Conservation (phyloP, 192 early-diverging fungal species). For the Podila epigama region DNA sequence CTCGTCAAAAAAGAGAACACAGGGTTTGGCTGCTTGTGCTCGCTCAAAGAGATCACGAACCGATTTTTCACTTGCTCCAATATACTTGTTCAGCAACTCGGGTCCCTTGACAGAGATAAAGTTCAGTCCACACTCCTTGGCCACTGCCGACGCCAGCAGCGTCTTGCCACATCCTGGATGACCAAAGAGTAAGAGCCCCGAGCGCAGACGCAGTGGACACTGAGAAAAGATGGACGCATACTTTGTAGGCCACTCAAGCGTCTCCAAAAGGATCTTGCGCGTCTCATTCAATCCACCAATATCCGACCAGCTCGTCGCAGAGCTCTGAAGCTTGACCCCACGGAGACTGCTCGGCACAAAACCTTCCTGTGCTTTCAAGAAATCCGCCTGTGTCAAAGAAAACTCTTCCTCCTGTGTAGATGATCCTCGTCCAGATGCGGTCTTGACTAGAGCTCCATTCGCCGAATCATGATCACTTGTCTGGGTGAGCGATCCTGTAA, state of each 20-base stretch:
- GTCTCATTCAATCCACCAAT: constrained; percentile 90
- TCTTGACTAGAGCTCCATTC: not conserved
- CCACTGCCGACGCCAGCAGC: constrained; percentile 92
- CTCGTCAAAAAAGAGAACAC: constrained; percentile 98
- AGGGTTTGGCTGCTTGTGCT: constrained; percentile 92
- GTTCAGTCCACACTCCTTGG: constrained; percentile 95
- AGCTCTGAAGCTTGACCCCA: constrained; percentile 79
- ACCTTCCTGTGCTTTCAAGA: constrained; percentile 74
- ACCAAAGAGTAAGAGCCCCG: constrained; percentile 94
- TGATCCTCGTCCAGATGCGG: not conserved
- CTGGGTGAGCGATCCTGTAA: not conserved
- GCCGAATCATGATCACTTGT: not conserved
- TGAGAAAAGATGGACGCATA: constrained; percentile 91
- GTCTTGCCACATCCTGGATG: constrained; percentile 99
- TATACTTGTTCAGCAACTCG: constrained; percentile 98
- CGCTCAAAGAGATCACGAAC: constrained; percentile 95
- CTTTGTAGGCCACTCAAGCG: constrained; percentile 93
- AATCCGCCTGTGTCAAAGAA: constrained; percentile 68
- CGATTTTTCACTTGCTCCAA: constrained; percentile 95
- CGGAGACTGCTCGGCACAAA: constrained; percentile 84
- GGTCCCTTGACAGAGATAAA: constrained; percentile 98
- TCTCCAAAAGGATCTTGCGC: constrained; percentile 83
- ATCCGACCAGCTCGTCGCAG: constrained; percentile 82
- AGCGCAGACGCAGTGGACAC: constrained; percentile 88
- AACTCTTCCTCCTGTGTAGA: constrained; percentile 42